Evolutionary conservation across 2,329 filamentous ascomycete genomes (phyloP).

Genomic region (Colletotrichum tabaci): DNA sequence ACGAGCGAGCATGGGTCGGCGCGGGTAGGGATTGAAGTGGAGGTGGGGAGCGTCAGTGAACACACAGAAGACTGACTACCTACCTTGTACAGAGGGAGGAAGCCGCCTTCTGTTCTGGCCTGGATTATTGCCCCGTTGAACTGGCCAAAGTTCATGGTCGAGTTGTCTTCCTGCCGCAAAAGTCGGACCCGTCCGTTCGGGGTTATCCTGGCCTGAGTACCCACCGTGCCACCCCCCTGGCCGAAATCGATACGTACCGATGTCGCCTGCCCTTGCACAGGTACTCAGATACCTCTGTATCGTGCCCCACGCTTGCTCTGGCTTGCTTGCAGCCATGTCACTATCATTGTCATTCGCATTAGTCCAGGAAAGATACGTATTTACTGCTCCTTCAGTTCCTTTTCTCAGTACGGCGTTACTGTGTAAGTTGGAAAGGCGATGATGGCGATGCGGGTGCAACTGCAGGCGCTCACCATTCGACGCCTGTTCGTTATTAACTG

Average conservation of each 20-base stretch:
- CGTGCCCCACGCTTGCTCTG: slow-evolving; percentile 34
- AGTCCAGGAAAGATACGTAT: slow-evolving; percentile 37
- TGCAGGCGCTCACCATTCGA: not conserved
- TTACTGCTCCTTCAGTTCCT: slow-evolving; percentile 11
- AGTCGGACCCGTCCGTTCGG: slow-evolving; percentile 29
- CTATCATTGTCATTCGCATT: slow-evolving; percentile 39
- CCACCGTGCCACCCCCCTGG: slow-evolving; percentile 1
- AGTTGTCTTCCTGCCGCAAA: not conserved
- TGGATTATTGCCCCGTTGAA: slow-evolving; percentile 2
- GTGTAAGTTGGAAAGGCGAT: not conserved
- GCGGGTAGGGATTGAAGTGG: slow-evolving; percentile 22
- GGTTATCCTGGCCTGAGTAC: slow-evolving; percentile 23
- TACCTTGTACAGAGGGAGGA: not conserved
- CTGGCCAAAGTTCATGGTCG: not conserved
- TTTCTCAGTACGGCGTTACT: no score
- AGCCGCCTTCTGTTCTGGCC: slow-evolving; percentile 12
- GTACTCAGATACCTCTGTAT: not conserved
- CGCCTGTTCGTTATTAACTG: not conserved
- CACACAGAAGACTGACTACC: no score
- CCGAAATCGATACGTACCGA: slow-evolving; percentile 24
- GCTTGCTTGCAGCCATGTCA: slow-evolving; percentile 27
- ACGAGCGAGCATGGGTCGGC: slow-evolving; percentile 30
- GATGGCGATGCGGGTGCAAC: slow-evolving; percentile 1
- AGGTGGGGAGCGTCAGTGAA: slow-evolving; percentile 2
- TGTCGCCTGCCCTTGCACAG: slow-evolving; percentile 23